Percentiles rank a stretch among this genome's conserved stretches.
Evolutionary conservation across 2,329 filamentous ascomycete species (phyloP).

Genomic region (Botrytis sinoallii): DNA sequence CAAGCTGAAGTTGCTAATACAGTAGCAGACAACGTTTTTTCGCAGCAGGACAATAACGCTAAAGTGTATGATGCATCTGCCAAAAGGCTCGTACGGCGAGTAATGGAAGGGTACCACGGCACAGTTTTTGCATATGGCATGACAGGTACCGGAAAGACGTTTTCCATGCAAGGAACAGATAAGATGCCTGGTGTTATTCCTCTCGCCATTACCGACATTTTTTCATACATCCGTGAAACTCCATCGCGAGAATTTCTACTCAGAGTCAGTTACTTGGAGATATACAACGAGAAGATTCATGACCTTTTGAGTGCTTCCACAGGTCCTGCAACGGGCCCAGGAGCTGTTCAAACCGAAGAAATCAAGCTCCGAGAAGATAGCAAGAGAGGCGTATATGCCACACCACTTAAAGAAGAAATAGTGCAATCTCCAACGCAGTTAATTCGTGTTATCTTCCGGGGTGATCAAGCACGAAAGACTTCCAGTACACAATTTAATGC

Average conservation of each 20-base stretch:
- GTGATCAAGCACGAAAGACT: conserved; percentile 84
- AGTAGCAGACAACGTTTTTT: conserved; percentile 85
- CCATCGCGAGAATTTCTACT: conserved; percentile 91
- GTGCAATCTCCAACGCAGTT: conserved; percentile 97
- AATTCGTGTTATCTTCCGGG: conserved; percentile 87
- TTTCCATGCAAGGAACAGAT: conserved; percentile 98
- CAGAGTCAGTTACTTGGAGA: conserved; percentile 95
- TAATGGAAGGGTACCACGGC: conserved; percentile 99
- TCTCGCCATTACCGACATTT: conserved; percentile 96
- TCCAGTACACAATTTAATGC: conserved; percentile 97
- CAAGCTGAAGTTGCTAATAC: conserved; percentile 27
- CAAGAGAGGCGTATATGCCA: conserved; percentile 95
- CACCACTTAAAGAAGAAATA: conserved; percentile 94
- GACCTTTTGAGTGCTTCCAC: conserved; percentile 80
- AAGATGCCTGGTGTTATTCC: conserved; percentile 95
- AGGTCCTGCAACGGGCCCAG: conserved; percentile 50
- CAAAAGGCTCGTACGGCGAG: conserved; percentile 87
- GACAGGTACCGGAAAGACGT: conserved; percentile 98
- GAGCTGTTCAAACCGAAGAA: conserved; percentile 69
- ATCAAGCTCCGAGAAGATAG: conserved; percentile 96
- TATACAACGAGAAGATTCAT: conserved; percentile 97
- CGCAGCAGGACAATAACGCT: conserved; percentile 88
- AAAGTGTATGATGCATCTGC: conserved; percentile 92
- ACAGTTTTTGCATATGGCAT: conserved; percentile 99
- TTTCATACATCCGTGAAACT: conserved; percentile 97